phyloP scores from a whole-genome alignment of 1,284 basidiomycete genomes.

The Porogramme epimiltina region DNA sequence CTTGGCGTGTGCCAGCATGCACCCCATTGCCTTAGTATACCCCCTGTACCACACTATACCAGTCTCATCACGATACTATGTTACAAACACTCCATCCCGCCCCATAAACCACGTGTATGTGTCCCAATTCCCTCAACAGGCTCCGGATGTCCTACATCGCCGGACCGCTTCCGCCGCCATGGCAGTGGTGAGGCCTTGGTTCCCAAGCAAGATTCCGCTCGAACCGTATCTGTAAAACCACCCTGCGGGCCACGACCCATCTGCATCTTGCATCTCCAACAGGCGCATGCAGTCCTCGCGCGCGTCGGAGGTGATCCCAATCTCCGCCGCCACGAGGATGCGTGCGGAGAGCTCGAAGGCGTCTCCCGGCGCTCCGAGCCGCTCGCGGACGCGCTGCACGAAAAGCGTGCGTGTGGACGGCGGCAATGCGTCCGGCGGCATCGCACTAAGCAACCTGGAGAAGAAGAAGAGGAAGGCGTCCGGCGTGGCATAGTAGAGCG shows the following conservation, averaged over 20 bases:
- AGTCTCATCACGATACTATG: no score
- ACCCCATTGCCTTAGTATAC: no score
- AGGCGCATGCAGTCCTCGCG: slow-evolving; percentile 44
- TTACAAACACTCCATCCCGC: no score
- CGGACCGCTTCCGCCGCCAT: no score
- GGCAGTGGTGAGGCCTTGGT: no score
- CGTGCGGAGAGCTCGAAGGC: slow-evolving; percentile 48
- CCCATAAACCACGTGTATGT: no score
- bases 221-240: slow-evolving; percentile 52
- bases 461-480: slow-evolving; percentile 59
- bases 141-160: no score
- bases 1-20: no score
- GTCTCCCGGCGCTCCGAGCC: slow-evolving; percentile 49
- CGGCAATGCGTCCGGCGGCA: slow-evolving; percentile 31
- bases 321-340: slow-evolving; percentile 40
- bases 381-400: slow-evolving; percentile 46
- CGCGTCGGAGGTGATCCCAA: slow-evolving; percentile 43
- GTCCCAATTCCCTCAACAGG: no score
- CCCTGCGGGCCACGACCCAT: slow-evolving; percentile 50
- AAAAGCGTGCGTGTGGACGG: slow-evolving; percentile 36
- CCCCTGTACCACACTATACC: no score
- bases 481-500: slow-evolving; percentile 53
- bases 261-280: slow-evolving; percentile 44
- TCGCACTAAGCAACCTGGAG: slow-evolving; percentile 49
- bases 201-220: slow-evolving; percentile 34